Conservation (phyloP, 129 eudicot genomes). For the Glebionis coronaria region DNA sequence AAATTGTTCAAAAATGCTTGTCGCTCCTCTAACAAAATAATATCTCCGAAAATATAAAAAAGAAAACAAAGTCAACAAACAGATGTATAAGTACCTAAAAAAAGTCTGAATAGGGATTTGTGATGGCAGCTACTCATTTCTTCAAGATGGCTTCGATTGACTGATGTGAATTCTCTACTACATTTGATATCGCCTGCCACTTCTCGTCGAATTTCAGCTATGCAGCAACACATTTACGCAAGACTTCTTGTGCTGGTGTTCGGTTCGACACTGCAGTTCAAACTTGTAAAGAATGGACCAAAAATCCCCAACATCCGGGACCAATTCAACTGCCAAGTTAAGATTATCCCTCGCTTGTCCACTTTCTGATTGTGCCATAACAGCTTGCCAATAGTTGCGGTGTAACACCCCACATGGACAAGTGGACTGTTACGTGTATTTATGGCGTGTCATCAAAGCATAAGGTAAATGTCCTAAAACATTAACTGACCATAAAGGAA, state of each 20-base stretch:
- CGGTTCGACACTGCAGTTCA: constrained; percentile 73
- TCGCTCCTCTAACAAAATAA: no score
- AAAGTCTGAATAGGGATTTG: constrained; percentile 5
- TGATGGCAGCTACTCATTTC: constrained; percentile 61
- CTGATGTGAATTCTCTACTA: constrained; percentile 90
- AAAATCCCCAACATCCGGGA: constrained; percentile 92
- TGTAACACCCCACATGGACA: no score
- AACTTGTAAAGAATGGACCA: constrained; percentile 83
- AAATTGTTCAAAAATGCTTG: not conserved
- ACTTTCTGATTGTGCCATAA: constrained; percentile 95
- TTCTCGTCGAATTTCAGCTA: constrained; percentile 93
- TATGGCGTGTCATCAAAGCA: no score
- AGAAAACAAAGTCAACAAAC: not conserved
- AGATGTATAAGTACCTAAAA: not conserved
- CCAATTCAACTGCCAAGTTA: constrained; percentile 70
- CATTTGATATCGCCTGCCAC: constrained; percentile 85
- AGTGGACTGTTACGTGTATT: no score
- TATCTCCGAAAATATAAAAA: not conserved
- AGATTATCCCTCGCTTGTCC: constrained; percentile 80
- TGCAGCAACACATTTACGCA: constrained; percentile 65
- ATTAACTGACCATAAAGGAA: no score
- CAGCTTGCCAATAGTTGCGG: constrained; percentile 78
- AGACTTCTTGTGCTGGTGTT: constrained; percentile 69
- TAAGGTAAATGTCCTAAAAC: no score
- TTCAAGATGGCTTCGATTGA: constrained; percentile 72